Evolutionary conservation across 768 basidiomycete genomes (phyloP), one percentile per base, ranked within the genome.

Genomic region (Kwoniella shandongensis): DNA sequence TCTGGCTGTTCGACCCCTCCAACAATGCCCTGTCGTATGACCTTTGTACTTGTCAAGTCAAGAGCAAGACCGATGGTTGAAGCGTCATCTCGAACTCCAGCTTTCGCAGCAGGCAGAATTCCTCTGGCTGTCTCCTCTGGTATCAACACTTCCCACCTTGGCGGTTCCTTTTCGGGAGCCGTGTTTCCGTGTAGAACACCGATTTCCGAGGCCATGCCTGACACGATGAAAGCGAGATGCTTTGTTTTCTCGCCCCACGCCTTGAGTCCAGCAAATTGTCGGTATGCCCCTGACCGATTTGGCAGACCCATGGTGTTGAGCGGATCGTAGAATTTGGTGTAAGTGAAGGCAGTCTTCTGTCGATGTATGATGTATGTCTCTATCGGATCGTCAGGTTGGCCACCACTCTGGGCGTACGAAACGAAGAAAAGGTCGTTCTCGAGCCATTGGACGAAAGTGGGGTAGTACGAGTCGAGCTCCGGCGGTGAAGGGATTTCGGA

Each of bases 341-440:
- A 77, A 1, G 66, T 73, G 53, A 66, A 58, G 8, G 65, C 65
- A 1, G 61, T 51, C 38, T 69, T 70, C 39, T 63, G 56, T 2
- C 77, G 69, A 15, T 68, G 58, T 20, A 78, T 62, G 25, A 75
- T 62, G 50, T 67, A 77, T 2, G 77, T 57, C 56, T 78, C 74
- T 32, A 76, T 66, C 6, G 73, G 69, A 41, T 77, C 76, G 20
- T 65, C 54, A 12, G 71, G 72, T 36, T 70, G 63, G 11, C 54
- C 54, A 23, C 56, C 51, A 1, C 41, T 35, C 4, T 62, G 25
- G 2, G 54, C 59, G 54, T 79, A 80, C 10, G 70, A 66, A 5
- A 72, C 78, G 45, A 79, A 59, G 57, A 79, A 79, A 32, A 79
- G 58, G 56, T 78, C 74, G 63, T 79, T 80, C 63, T 80, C 79